Percentiles rank a stretch among this genome's conserved stretches.
Evolutionary conservation across 768 basidiomycete genomes (phyloP).

Genomic region (Pulveroboletus frians): DNA sequence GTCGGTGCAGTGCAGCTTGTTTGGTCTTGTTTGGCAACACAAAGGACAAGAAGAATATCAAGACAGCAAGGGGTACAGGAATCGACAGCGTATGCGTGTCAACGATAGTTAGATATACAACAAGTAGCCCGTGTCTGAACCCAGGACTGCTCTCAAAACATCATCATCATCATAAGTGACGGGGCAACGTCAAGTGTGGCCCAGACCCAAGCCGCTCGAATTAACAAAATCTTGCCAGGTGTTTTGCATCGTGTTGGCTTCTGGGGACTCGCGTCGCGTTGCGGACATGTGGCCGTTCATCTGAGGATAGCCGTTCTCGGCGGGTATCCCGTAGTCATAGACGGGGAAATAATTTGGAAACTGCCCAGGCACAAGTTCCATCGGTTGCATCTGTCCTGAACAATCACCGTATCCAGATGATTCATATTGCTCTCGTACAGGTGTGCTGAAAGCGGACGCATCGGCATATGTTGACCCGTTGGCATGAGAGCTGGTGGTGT

Average conservation of each 20-base stretch:
- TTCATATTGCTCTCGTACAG: constrained; percentile 23
- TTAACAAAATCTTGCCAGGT: constrained; percentile 62
- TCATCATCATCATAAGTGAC: constrained; percentile 4
- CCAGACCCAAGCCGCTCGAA: constrained; percentile 22
- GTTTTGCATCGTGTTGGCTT: constrained; percentile 51
- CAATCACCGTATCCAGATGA: constrained; percentile 18
- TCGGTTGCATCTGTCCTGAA: constrained; percentile 25
- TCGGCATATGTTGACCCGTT: constrained; percentile 22
- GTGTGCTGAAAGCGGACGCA: constrained; percentile 23
- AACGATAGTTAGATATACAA: constrained; percentile 19
- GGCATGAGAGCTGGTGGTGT: constrained; percentile 18
- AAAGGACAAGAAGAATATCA: constrained; percentile 2
- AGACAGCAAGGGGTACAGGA: constrained; percentile 17
- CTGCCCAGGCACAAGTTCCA: constrained; percentile 30
- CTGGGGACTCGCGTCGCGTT: constrained; percentile 42
- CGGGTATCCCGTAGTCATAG: constrained; percentile 56
- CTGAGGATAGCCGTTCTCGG: constrained; percentile 33
- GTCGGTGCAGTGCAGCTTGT: constrained; percentile 8
- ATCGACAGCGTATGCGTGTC: constrained; percentile 1
- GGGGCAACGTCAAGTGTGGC: constrained; percentile 9
- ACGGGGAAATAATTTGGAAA: constrained; percentile 74
- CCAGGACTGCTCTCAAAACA: constrained; percentile 6
- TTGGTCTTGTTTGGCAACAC: constrained; percentile 21
- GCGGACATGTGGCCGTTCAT: constrained; percentile 36
- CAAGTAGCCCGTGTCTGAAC: constrained; percentile 1